phyloP scores from a whole-genome alignment of 768 basidiomycete genomes.

The Trametes elegans region DNA sequence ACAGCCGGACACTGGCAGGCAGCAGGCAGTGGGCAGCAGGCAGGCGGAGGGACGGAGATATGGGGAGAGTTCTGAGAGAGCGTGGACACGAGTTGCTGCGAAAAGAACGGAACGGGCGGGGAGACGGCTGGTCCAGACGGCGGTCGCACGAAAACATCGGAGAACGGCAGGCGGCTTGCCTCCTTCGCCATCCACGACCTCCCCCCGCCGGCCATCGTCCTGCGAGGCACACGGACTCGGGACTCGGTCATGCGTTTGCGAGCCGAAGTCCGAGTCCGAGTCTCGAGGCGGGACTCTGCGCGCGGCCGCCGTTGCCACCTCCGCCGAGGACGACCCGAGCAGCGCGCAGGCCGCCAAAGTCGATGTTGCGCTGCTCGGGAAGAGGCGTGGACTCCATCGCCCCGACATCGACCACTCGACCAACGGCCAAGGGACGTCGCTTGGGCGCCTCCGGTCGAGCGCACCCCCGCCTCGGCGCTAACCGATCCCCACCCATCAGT shows the following conservation, averaged over 20 bases:
- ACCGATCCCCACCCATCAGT: too few species aligned
- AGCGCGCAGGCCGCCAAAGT: background rate
- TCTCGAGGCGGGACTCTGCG: too few species aligned
- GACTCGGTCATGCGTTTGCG: background rate
- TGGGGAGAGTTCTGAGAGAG: background rate
- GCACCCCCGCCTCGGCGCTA: background rate
- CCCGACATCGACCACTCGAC: too few species aligned
- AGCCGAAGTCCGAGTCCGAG: too few species aligned
- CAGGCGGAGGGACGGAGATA: background rate
- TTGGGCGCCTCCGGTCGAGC: background rate
- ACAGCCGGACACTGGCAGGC: too few species aligned
- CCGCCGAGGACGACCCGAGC: constrained; percentile 1
- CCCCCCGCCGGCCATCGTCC: constrained; percentile 21
- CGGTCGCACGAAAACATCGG: constrained; percentile 14
- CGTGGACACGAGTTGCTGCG: constrained; percentile 5
- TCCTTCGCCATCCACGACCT: background rate
- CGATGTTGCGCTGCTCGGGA: background rate
- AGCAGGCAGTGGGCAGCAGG: background rate
- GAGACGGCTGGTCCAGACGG: background rate
- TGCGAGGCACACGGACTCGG: constrained; percentile 30
- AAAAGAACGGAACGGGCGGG: background rate
- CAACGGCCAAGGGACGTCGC: too few species aligned
- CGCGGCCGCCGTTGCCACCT: background rate
- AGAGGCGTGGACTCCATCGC: too few species aligned
- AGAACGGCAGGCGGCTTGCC: background rate